Evolutionary conservation across 1,284 basidiomycete species (phyloP).

Genomic region (Boletus hoseneyae): DNA sequence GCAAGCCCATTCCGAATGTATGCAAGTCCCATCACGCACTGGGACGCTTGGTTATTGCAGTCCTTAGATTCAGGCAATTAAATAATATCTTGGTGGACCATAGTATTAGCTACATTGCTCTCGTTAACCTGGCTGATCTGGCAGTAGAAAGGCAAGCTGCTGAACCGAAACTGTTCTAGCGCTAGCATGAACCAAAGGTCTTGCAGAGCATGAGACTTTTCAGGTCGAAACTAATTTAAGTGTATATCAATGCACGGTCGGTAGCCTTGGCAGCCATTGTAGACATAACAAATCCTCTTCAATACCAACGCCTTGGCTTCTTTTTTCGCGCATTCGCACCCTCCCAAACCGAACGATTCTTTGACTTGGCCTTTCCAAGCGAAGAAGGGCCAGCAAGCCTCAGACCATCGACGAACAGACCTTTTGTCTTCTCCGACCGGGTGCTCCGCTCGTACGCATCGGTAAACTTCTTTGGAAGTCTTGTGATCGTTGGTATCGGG

Average conservation of each 20-base stretch:
- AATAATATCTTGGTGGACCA: too few relatives aligned
- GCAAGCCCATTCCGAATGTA: neutral
- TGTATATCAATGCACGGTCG: too few relatives aligned
- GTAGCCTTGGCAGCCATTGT: too few relatives aligned
- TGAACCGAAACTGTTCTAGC: too few relatives aligned
- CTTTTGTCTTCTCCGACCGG: slow-evolving; percentile 17
- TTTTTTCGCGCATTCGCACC: slow-evolving; percentile 12
- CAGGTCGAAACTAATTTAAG: too few relatives aligned
- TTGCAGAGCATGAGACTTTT: too few relatives aligned
- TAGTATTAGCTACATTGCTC: too few relatives aligned
- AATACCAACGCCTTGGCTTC: slow-evolving; percentile 25
- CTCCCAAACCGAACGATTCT: slow-evolving; percentile 28
- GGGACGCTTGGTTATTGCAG: too few relatives aligned
- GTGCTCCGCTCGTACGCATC: slow-evolving; percentile 22
- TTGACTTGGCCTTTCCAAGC: slow-evolving; percentile 24
- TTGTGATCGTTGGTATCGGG: slow-evolving; percentile 19
- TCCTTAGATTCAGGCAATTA: too few relatives aligned
- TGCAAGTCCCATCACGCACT: neutral
- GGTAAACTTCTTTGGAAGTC: slow-evolving; percentile 24
- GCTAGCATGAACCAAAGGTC: too few relatives aligned
- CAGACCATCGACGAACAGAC: slow-evolving; percentile 24
- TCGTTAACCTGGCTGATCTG: too few relatives aligned
- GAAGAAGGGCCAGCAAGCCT: slow-evolving; percentile 12
- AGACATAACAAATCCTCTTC: neutral
- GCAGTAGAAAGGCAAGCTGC: too few relatives aligned